Percentiles rank a stretch among this genome's conserved stretches.
These are phyloP conservation scores for Pythium periplocum DNA, from an alignment of 352 stramenopile genomes.

Conservation along the genomic window DNA sequence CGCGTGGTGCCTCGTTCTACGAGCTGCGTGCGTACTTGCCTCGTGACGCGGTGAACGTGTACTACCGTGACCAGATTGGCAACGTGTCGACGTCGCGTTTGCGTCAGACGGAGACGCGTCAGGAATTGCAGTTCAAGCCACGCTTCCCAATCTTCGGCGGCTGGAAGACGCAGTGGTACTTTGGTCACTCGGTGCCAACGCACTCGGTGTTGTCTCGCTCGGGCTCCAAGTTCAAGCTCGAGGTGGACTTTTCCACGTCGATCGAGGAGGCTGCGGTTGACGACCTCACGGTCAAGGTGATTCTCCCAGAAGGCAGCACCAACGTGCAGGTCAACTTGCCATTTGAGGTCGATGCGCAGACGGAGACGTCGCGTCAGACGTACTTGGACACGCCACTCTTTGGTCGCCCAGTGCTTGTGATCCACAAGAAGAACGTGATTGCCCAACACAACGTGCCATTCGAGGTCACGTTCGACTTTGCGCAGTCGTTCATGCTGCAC, in stretches of 20 bases:
- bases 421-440: constrained; percentile 84
- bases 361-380: constrained; percentile 65
- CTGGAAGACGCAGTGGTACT: constrained; percentile 88
- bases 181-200: constrained; percentile 84
- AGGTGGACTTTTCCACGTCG: constrained; percentile 82
- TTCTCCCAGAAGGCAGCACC: constrained; percentile 72
- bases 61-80: constrained; percentile 89
- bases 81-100: constrained; percentile 86
- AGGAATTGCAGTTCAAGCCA: constrained; percentile 77
- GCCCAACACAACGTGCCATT: constrained; percentile 81
- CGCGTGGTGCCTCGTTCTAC: constrained; percentile 71
- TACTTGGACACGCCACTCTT: constrained; percentile 82
- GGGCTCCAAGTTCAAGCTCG: constrained; percentile 73
- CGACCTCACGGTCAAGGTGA: constrained; percentile 84
- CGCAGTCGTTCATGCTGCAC: constrained; percentile 75
- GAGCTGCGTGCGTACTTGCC: constrained; percentile 65
- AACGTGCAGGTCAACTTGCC: constrained; percentile 79
- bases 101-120: constrained; percentile 35
- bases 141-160: constrained; percentile 87
- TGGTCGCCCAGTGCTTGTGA: constrained; percentile 73
- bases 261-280: constrained; percentile 77
- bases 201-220: constrained; percentile 65
- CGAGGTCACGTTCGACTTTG: constrained; percentile 84
- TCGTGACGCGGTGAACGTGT: constrained; percentile 79
- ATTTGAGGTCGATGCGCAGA: constrained; percentile 54